phyloP scores from a whole-genome alignment of 306 rosid genomes.

The Abrus pulchellus region DNA sequence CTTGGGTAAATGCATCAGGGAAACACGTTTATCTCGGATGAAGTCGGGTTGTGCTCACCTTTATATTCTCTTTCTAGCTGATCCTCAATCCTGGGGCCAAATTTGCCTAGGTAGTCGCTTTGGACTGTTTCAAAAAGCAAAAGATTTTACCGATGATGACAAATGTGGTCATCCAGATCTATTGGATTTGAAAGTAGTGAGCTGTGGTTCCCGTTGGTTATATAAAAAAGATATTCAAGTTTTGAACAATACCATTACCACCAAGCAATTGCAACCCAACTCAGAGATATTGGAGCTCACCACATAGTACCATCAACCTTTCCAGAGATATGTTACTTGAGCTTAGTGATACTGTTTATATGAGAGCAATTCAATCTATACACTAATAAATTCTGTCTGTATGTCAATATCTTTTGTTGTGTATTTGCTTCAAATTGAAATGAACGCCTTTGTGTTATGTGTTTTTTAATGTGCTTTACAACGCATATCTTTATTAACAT shows the following conservation, averaged over 20 bases:
- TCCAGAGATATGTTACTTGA: not conserved
- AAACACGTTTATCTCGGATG: not conserved
- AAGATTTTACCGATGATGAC: too few relatives aligned
- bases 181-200: not conserved
- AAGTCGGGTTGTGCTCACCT: conserved; percentile 35
- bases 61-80: conserved; percentile 31
- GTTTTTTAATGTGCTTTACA: not conserved
- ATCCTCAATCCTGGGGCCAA: not conserved
- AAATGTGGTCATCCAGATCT: not conserved
- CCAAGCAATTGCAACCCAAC: too few relatives aligned
- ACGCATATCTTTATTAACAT: too few relatives aligned
- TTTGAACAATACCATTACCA: too few relatives aligned
- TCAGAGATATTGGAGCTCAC: too few relatives aligned
- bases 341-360: not conserved
- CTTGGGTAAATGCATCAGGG: too few relatives aligned
- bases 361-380: not conserved
- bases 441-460: not conserved
- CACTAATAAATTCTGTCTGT: not conserved
- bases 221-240: not conserved
- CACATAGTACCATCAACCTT: too few relatives aligned
- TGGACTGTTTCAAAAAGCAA: not conserved
- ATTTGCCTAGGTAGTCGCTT: not conserved
- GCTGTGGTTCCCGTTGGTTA: not conserved
- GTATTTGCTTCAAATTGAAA: not conserved
- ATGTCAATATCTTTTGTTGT: not conserved